phyloP scores from a whole-genome alignment of 768 basidiomycete genomes.

The Hemileccinum rubropunctum region DNA sequence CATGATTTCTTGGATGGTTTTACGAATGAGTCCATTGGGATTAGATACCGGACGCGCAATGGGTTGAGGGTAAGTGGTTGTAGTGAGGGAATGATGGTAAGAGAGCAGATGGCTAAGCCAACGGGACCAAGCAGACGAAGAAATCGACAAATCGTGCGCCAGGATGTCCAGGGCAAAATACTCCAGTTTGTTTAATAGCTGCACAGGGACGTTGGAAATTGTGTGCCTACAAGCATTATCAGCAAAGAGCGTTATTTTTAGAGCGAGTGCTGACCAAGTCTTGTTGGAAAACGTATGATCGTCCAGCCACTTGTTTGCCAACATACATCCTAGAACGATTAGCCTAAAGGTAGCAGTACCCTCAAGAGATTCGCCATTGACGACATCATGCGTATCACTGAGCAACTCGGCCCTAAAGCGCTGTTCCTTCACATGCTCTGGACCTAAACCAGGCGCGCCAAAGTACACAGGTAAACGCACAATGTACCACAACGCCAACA shows the following conservation, averaged over 20 bases:
- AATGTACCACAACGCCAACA: conserved; percentile 82
- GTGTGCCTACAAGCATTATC: conserved; percentile 55
- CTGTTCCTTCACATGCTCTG: conserved; percentile 56
- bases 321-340: conserved; percentile 77
- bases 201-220: conserved; percentile 73
- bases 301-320: conserved; percentile 87
- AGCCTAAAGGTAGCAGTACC: conserved; percentile 67
- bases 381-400: conserved; percentile 42
- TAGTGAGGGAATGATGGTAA: conserved; percentile 63
- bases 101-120: conserved; percentile 68
- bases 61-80: conserved; percentile 62
- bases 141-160: conserved; percentile 65
- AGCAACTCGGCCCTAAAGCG: conserved; percentile 65
- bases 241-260: background rate
- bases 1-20: conserved; percentile 66
- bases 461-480: conserved; percentile 71
- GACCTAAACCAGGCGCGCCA: conserved; percentile 46
- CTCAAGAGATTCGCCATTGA: conserved; percentile 50
- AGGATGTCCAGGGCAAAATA: conserved; percentile 69
- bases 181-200: conserved; percentile 68
- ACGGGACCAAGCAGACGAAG: conserved; percentile 59
- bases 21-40: conserved; percentile 66
- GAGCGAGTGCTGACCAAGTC: conserved; percentile 59
- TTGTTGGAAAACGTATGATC: conserved; percentile 90
- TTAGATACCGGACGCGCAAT: conserved; percentile 76